phyloP scores from a whole-genome alignment of 305 asterid genomes.

The Ilex paraguariensis region DNA sequence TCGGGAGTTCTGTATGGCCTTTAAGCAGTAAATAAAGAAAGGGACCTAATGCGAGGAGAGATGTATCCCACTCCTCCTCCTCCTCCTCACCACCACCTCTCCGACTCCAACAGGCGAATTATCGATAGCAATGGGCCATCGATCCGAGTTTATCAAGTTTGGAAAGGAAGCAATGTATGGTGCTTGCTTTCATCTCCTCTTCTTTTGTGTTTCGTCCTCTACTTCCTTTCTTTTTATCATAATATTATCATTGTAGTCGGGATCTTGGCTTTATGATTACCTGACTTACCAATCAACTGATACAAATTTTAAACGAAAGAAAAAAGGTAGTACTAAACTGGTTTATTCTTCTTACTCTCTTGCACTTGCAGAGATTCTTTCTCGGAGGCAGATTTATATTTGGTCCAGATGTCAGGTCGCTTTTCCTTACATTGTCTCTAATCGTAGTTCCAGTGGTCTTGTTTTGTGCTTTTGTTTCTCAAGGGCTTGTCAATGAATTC shows the following conservation, averaged over 20 bases:
- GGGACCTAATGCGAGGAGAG: constrained; percentile 4
- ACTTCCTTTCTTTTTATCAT: not conserved
- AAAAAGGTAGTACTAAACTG: no score
- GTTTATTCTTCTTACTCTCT: not conserved
- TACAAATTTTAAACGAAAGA: no score
- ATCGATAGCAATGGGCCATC: constrained; percentile 23
- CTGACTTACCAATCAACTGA: no score
- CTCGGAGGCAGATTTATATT: constrained; percentile 48
- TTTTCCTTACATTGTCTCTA: constrained; percentile 37
- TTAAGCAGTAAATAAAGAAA: no score
- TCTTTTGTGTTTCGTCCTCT: not conserved
- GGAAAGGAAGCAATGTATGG: constrained; percentile 50
- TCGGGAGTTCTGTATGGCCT: no score
- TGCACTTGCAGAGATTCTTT: constrained; percentile 50
- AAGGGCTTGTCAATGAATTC: constrained; percentile 21
- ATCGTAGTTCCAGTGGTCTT: constrained; percentile 39
- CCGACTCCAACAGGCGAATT: constrained; percentile 12
- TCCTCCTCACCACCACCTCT: not conserved
- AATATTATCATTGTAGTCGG: no score
- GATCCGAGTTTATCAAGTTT: constrained; percentile 35
- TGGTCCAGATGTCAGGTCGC: constrained; percentile 52
- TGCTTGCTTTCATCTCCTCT: not conserved
- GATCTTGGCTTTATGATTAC: no score
- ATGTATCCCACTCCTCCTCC: constrained; percentile 34
- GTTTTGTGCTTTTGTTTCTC: constrained; percentile 41